These are phyloP conservation scores for Jamesozyma hellenica DNA, from an alignment of 805 yeast genomes.

Conservation along the genomic window DNA sequence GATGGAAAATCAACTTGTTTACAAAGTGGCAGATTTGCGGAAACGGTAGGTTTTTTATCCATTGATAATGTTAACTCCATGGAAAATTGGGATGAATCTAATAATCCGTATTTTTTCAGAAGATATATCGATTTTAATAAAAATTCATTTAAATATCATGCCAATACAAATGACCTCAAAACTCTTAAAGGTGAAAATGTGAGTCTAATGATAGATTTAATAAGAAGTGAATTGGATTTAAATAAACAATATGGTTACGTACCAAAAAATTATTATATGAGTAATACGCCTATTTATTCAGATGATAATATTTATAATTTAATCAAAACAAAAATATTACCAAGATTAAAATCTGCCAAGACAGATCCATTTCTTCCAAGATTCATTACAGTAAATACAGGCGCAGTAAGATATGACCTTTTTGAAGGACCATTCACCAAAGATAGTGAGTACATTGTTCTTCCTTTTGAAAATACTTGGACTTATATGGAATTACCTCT, in stretches of 20 bases:
- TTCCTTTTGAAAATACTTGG: constrained; percentile 84
- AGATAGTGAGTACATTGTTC: constrained; percentile 71
- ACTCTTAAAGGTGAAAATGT: constrained; percentile 47
- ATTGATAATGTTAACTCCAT: constrained; percentile 30
- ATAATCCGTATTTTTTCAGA: constrained; percentile 37
- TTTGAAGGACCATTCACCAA: constrained; percentile 74
- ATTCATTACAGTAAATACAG: constrained; percentile 68
- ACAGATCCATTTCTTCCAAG: constrained; percentile 32
- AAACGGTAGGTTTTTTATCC: constrained; percentile 84
- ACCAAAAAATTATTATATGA: constrained; percentile 55
- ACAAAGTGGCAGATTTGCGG: constrained; percentile 91
- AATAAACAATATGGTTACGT: constrained; percentile 54
- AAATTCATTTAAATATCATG: constrained; percentile 59
- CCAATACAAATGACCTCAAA: constrained; percentile 34
- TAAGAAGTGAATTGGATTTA: constrained; percentile 43
- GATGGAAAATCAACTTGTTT: constrained; percentile 64
- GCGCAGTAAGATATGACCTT: constrained; percentile 78
- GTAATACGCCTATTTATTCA: constrained; percentile 54
- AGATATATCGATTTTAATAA: constrained; percentile 76
- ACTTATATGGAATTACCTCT: constrained; percentile 51
- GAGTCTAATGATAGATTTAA: constrained; percentile 34
- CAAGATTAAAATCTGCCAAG: constrained; percentile 21
- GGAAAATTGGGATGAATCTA: background rate
- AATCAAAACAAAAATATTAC: constrained; percentile 47
- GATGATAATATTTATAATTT: constrained; percentile 49